Evolutionary conservation across 2,329 filamentous ascomycete species (phyloP).

Genomic region (Drechslerella dactyloides): DNA sequence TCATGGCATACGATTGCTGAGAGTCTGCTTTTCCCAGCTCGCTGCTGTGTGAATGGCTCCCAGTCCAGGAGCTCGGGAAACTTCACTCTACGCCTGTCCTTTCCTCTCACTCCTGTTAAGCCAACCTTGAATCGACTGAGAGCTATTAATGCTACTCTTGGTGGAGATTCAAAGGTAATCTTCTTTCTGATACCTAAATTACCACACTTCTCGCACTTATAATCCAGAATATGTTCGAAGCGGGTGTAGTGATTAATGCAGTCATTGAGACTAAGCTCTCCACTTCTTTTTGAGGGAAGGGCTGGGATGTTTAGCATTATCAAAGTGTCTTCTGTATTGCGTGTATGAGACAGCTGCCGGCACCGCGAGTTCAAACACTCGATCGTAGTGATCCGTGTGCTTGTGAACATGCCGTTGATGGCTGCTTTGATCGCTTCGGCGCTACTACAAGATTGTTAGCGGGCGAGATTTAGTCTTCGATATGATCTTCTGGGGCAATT

Average conservation of each 20-base stretch:
- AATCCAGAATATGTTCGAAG: conserved; percentile 23
- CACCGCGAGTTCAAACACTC: conserved; percentile 8
- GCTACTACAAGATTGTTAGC: conserved; percentile 1
- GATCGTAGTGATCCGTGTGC: conserved; percentile 23
- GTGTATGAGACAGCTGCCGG: not conserved
- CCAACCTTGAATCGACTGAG: conserved; percentile 32
- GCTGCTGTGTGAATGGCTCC: conserved; percentile 1
- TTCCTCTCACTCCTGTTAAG: conserved; percentile 15
- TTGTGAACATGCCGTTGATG: conserved; percentile 26
- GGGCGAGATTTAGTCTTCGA: not conserved
- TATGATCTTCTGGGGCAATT: not conserved
- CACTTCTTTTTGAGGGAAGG: not conserved
- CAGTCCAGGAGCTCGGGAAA: conserved; percentile 29
- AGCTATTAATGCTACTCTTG: conserved; percentile 28
- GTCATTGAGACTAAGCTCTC: conserved; percentile 16
- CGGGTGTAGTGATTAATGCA: conserved; percentile 25
- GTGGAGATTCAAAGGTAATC: conserved; percentile 23
- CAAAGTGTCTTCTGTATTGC: conserved; percentile 18
- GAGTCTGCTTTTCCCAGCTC: conserved; percentile 15
- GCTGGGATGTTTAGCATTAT: conserved; percentile 34
- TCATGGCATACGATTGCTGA: conserved; percentile 33
- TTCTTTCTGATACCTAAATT: conserved; percentile 22
- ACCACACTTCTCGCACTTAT: conserved; percentile 32
- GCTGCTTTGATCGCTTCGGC: not conserved
- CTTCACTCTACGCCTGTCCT: conserved; percentile 30